Evolutionary conservation across 257 asterid genomes (phyloP).

Genomic region (Przewalskia tangutica): DNA sequence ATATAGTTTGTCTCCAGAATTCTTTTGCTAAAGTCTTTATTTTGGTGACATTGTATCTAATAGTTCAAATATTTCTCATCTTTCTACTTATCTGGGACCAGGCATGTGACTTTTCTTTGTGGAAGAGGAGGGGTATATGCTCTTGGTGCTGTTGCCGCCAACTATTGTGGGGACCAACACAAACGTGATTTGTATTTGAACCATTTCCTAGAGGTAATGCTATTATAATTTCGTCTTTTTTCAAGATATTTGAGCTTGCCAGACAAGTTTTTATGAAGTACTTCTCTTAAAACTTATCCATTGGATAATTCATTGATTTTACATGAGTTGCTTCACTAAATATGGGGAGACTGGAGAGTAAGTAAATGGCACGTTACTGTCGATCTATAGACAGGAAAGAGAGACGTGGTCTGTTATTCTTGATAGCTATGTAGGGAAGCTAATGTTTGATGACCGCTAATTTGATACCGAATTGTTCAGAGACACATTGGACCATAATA

Average conservation of each 20-base stretch:
- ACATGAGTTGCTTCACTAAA: not conserved
- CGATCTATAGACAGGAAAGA: not conserved
- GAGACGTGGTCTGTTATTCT: not conserved
- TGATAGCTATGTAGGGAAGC: not conserved
- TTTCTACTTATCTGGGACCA: constrained; percentile 11
- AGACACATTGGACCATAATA: not conserved
- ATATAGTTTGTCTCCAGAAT: not conserved
- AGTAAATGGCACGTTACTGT: not conserved
- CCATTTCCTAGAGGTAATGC: constrained; percentile 43
- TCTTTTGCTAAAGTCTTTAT: not conserved
- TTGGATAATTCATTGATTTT: not conserved
- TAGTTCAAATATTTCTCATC: not conserved
- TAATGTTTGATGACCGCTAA: not conserved
- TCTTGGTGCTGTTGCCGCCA: constrained; percentile 53
- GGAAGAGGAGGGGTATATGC: constrained; percentile 66
- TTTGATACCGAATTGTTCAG: not conserved
- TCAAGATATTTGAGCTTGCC: not conserved
- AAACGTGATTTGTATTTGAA: constrained; percentile 35
- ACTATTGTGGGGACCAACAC: constrained; percentile 35
- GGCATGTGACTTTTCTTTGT: constrained; percentile 58
- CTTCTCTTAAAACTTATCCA: not conserved
- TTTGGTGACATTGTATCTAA: not conserved
- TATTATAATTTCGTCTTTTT: not conserved
- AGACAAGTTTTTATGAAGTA: not conserved
- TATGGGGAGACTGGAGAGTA: not conserved